Evolutionary conservation across 108 stramenopile species (phyloP), one percentile per base, ranked within the genome.

Genomic region (Nitzschia sp.): DNA sequence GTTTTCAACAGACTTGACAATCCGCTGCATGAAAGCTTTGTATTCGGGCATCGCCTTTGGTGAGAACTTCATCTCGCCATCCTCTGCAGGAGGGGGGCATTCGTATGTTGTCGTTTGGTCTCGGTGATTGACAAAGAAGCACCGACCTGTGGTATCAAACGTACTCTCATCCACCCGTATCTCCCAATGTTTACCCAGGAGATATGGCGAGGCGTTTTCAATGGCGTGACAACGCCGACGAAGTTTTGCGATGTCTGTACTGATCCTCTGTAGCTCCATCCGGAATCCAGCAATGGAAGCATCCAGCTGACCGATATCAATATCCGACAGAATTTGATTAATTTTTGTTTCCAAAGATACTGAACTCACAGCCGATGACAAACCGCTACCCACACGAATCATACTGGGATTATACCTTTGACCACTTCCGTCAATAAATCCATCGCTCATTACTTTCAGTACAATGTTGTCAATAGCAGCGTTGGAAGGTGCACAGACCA

Each of bases 381-480:
- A 83, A 14, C 92, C 94, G 26, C 67, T 72, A 8, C 96, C 98
- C 8, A 98, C 85, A 14, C 99, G 88, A 41, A 92, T 86, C 26
- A 99, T 88, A 40, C 84, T 75, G 2, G 99, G 99, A 70, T 90
- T 94, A 78, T 98, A 99, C 25, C 87, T 70, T 57, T 66, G 53
- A 0, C 94, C 96, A 46, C 73, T 74, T n/a, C 98, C 97, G 67
- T 98, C 99, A 3, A 92, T 61, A 57, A 98, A 98, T 38, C 94
- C 92, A 53, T 88, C 87, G 41, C 80, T 79, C 85, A 97, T 83
- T 54, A 99, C 91, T 60, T 96, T 95, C 20, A 91, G 55, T 19
- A 98, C 86, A 20, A 99, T 82, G 65, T 98, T 97, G 79, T 99
- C 99, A 11, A 99, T 97, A 3, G 97, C 99, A 8, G 92, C 94